Percentiles rank a stretch among this genome's conserved stretches.
These are phyloP conservation scores for Ophiosphaerella korrae DNA, from an alignment of 2,329 filamentous ascomycete species.

Conservation along the genomic window DNA sequence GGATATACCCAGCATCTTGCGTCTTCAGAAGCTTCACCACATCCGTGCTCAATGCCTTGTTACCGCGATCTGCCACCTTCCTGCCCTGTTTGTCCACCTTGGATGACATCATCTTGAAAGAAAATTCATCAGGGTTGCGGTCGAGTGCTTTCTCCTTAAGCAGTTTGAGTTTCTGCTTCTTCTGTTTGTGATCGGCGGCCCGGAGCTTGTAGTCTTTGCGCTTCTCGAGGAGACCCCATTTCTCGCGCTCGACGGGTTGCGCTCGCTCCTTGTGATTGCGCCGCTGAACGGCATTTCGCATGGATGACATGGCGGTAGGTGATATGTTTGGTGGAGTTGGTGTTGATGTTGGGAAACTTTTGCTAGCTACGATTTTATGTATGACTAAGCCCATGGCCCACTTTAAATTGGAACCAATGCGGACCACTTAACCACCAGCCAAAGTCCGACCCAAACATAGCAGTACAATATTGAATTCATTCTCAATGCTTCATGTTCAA, in stretches of 20 bases:
- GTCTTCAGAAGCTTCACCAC: conserved; percentile 69
- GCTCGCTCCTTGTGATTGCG: conserved; percentile 89
- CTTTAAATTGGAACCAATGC: too few relatives aligned
- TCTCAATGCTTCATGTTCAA: too few relatives aligned
- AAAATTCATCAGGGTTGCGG: conserved; percentile 70
- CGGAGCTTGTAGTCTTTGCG: conserved; percentile 79
- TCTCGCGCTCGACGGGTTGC: conserved; percentile 80
- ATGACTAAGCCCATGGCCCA: not conserved
- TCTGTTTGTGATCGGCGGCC: conserved; percentile 66
- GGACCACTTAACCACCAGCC: too few relatives aligned
- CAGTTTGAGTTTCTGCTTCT: conserved; percentile 64
- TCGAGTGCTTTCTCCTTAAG: conserved; percentile 64
- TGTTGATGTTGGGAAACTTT: too few relatives aligned
- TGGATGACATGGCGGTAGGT: conserved; percentile 35
- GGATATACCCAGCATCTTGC: conserved; percentile 66
- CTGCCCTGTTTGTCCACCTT: conserved; percentile 53
- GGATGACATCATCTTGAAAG: conserved; percentile 66
- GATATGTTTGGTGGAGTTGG: not conserved
- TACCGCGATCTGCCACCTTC: conserved; percentile 52
- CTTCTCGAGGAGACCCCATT: conserved; percentile 93
- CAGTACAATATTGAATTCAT: too few relatives aligned
- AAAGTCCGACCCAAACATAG: too few relatives aligned
- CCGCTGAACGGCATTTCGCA: conserved; percentile 60
- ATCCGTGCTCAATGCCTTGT: conserved; percentile 57
- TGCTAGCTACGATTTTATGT: too few relatives aligned